These are phyloP conservation scores for Coleophoma crateriformis DNA, from an alignment of 2,329 filamentous ascomycete genomes.

Conservation along the genomic window DNA sequence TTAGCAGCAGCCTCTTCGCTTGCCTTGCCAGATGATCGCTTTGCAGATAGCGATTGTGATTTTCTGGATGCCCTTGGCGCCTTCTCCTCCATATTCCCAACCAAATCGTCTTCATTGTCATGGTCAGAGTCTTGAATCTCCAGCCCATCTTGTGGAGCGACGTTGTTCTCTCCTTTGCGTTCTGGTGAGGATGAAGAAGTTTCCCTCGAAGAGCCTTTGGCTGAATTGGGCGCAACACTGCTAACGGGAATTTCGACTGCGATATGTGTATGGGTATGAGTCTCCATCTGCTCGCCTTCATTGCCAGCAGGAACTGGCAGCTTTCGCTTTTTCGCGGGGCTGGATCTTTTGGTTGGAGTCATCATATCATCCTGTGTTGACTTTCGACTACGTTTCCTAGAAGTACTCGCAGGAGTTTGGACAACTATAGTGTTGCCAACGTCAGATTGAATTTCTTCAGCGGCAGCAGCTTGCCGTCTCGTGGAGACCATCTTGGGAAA, in stretches of 20 bases:
- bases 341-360: conserved; percentile 4
- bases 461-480: conserved; percentile 5
- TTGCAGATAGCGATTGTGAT: background rate
- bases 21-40: background rate
- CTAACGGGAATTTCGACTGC: conserved; percentile 19
- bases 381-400: conserved; percentile 6
- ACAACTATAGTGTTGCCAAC: conserved; percentile 10
- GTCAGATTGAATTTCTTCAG: conserved; percentile 2
- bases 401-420: conserved; percentile 4
- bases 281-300: conserved; percentile 3
- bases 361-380: background rate
- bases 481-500: conserved; percentile 16
- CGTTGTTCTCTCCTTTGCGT: background rate
- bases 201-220: background rate
- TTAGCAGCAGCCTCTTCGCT: background rate
- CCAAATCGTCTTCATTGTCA: conserved; percentile 3
- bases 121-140: conserved; percentile 5
- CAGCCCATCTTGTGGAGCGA: background rate
- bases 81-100: background rate
- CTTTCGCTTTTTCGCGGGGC: conserved; percentile 18
- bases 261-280: conserved; percentile 9
- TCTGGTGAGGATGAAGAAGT: background rate
- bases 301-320: conserved; percentile 15
- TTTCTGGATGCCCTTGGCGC: background rate
- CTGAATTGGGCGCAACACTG: background rate